phyloP scores from a whole-genome alignment of 441 rosid genomes.

The Theobroma grandiflorum region DNA sequence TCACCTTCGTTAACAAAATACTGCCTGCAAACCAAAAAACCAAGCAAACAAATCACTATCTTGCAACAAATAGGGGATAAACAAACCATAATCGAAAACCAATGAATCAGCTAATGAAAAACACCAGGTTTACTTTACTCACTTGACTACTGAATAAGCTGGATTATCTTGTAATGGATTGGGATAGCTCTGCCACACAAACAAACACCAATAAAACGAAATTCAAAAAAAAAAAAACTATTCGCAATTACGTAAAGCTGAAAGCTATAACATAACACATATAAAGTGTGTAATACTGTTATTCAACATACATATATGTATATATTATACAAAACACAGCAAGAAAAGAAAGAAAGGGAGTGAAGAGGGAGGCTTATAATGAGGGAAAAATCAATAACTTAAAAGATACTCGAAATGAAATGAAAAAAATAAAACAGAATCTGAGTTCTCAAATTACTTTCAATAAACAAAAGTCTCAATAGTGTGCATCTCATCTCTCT shows the following conservation, averaged over 20 bases:
- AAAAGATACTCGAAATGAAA: not conserved
- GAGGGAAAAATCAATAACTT: slow-evolving; percentile 3
- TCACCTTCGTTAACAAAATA: slow-evolving; percentile 80
- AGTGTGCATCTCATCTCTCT: not conserved
- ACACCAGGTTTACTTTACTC: slow-evolving; percentile 34
- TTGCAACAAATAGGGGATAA: not conserved
- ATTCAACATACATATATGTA: too few relatives aligned
- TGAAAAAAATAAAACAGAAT: not conserved
- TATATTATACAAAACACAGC: not conserved
- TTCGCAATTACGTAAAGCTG: too few relatives aligned
- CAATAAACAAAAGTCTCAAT: not conserved
- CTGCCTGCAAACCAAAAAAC: slow-evolving; percentile 61
- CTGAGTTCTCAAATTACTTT: not conserved
- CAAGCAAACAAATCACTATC: slow-evolving; percentile 16
- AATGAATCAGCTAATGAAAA: slow-evolving; percentile 2
- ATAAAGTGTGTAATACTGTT: too few relatives aligned
- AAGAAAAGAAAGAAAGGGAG: not conserved
- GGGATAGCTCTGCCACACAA: slow-evolving; percentile 59
- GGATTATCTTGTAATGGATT: slow-evolving; percentile 84
- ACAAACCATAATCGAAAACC: not conserved
- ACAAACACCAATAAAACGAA: slow-evolving; percentile 23
- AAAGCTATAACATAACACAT: too few relatives aligned
- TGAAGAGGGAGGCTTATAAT: not conserved
- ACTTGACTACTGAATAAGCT: slow-evolving; percentile 86
- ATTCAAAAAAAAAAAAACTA: not conserved